Evolutionary conservation across 345 rosid genomes (phyloP).

Genomic region (Cochlearia excelsa): DNA sequence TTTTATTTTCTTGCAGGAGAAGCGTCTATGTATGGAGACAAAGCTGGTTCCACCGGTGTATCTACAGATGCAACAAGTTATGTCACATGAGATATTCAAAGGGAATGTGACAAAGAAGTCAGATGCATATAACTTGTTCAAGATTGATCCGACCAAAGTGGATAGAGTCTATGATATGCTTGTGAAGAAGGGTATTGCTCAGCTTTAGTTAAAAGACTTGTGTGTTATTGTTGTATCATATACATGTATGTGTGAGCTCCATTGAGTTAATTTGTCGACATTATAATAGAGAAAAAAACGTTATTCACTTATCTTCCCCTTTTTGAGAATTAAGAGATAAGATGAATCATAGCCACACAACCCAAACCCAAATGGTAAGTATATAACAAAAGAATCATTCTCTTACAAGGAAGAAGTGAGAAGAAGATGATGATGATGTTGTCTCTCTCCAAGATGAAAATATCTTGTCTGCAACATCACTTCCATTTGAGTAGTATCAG

Average conservation of each 20-base stretch:
- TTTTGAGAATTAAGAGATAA: constrained; percentile 20
- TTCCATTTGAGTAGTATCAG: constrained; percentile 23
- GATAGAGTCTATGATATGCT: constrained; percentile 91
- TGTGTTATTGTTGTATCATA: constrained; percentile 15
- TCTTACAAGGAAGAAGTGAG: constrained; percentile 4
- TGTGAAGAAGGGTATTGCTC: constrained; percentile 89
- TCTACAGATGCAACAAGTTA: constrained; percentile 82
- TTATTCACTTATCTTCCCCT: constrained; percentile 19
- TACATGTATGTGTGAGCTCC: constrained; percentile 25
- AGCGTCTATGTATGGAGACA: constrained; percentile 68
- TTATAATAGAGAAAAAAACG: constrained; percentile 16
- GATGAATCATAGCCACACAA: constrained; percentile 34
- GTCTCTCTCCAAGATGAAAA: constrained; percentile 27
- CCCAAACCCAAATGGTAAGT: constrained; percentile 7
- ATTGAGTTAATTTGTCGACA: constrained; percentile 20
- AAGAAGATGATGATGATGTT: constrained; percentile 13
- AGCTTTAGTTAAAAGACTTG: constrained; percentile 34
- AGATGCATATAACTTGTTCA: constrained; percentile 75
- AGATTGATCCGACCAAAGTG: constrained; percentile 71
- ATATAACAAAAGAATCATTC: constrained; percentile 21
- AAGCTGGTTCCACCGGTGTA: constrained; percentile 72
- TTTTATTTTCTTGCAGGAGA: constrained; percentile 61
- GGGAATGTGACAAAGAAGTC: constrained; percentile 71
- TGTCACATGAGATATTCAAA: constrained; percentile 67
- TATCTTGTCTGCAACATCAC: constrained; percentile 31